phyloP scores from a whole-genome alignment of 2,329 filamentous ascomycete species.

The Cryphonectria naterciae region DNA sequence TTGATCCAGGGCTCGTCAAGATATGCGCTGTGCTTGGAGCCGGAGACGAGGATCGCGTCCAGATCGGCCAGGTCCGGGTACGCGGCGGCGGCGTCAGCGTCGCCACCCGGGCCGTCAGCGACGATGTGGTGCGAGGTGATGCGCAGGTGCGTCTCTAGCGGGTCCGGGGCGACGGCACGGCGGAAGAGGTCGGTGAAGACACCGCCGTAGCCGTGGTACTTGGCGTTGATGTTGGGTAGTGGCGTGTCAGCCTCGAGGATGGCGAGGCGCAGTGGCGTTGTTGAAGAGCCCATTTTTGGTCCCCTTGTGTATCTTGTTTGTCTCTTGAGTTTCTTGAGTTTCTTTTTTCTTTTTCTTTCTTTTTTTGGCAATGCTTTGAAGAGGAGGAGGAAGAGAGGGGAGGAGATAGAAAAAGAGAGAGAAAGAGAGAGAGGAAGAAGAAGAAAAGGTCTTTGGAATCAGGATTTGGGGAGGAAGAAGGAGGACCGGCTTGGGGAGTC shows the following conservation, averaged over 20 bases:
- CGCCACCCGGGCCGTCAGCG: constrained; percentile 60
- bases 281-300: constrained; percentile 34
- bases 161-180: constrained; percentile 51
- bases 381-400: not conserved
- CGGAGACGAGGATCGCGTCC: constrained; percentile 83
- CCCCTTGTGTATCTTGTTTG: not conserved
- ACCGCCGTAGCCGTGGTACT: constrained; percentile 74
- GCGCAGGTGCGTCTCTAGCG: constrained; percentile 53
- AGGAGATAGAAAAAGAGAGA: not conserved
- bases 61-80: constrained; percentile 77
- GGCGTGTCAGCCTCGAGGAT: constrained; percentile 88
- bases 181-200: constrained; percentile 67
- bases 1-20: constrained; percentile 77
- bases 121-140: constrained; percentile 75
- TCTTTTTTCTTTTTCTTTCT: not conserved
- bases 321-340: not conserved
- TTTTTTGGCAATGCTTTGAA: not conserved
- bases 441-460: not conserved
- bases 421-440: not conserved
- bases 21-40: constrained; percentile 74
- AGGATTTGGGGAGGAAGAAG: not conserved
- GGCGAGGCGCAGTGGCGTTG: constrained; percentile 68
- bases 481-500: not conserved
- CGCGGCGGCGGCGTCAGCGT: not conserved
- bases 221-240: constrained; percentile 62